phyloP scores from a whole-genome alignment of 2,329 filamentous ascomycete species.

The Fusarium brevicatenulatum region DNA sequence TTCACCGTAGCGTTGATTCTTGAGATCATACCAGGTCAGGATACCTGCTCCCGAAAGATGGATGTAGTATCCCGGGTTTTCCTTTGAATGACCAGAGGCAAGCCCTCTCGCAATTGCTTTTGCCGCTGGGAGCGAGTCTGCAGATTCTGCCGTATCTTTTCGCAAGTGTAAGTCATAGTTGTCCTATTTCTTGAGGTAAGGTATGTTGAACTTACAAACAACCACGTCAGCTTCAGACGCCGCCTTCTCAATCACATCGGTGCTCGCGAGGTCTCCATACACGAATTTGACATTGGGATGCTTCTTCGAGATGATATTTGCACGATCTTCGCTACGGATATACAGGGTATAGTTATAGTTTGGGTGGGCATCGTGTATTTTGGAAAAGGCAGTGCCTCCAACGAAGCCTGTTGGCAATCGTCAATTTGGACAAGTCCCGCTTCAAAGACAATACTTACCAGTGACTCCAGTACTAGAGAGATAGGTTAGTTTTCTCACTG shows the following conservation, averaged over 20 bases:
- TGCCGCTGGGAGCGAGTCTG: conserved; percentile 56
- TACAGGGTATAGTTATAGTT: conserved; percentile 59
- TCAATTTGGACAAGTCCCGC: not conserved
- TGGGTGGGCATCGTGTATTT: conserved; percentile 55
- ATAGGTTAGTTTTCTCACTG: not conserved
- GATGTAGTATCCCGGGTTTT: conserved; percentile 60
- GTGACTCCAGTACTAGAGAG: conserved; percentile 55
- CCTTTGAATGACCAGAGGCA: conserved; percentile 53
- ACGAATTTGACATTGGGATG: conserved; percentile 61
- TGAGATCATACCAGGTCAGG: conserved; percentile 58
- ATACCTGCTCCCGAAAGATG: conserved; percentile 63
- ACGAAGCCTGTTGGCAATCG: conserved; percentile 56
- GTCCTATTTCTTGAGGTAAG: conserved; percentile 35
- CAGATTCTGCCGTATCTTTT: conserved; percentile 60
- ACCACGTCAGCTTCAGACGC: conserved; percentile 63
- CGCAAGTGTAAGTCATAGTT: not conserved
- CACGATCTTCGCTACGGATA: conserved; percentile 59
- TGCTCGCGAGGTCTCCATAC: conserved; percentile 58
- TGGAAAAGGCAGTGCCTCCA: conserved; percentile 61
- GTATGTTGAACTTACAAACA: conserved; percentile 52
- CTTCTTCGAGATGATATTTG: conserved; percentile 53
- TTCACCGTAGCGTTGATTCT: conserved; percentile 56
- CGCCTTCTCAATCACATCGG: conserved; percentile 60
- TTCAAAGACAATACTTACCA: conserved; percentile 42
- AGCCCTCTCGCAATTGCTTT: conserved; percentile 59